A percentile compares a stretch with the other conserved stretches of the same genome.
phyloP scores from a whole-genome alignment of 768 basidiomycete species.

The Suillus brevipes region DNA sequence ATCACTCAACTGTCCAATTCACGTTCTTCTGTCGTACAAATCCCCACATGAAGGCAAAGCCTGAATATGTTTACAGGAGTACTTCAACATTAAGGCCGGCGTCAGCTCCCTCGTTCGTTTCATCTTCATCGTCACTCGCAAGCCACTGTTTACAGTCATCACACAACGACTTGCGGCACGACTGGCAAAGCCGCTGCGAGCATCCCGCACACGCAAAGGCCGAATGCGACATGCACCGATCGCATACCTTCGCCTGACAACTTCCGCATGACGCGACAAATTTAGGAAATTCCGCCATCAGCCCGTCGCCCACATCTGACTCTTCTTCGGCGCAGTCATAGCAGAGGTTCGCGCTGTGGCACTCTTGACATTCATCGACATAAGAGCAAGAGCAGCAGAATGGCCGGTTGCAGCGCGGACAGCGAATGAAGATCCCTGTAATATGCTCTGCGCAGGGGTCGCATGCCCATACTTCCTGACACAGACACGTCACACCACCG shows the following conservation, averaged over 20 bases:
- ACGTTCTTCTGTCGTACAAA: not conserved
- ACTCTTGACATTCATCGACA: not conserved
- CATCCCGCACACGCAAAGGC: not conserved
- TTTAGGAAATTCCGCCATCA: not conserved
- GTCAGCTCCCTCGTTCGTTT: not conserved
- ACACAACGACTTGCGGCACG: not conserved
- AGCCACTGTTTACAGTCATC: not conserved
- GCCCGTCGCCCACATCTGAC: too few relatives aligned
- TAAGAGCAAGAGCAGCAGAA: not conserved
- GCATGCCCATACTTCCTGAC: slow-evolving; percentile 3
- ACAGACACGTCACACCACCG: not conserved
- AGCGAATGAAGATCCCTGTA: not conserved
- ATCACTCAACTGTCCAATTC: not conserved
- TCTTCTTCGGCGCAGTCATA: not conserved
- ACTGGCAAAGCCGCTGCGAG: not conserved
- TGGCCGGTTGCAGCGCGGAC: not conserved
- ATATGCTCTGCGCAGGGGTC: not conserved
- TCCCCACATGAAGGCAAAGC: not conserved
- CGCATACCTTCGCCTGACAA: not conserved
- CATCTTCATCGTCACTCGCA: not conserved
- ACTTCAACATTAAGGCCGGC: not conserved
- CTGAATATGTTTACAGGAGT: not conserved
- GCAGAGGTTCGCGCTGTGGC: not conserved
- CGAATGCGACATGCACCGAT: not conserved
- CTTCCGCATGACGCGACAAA: not conserved